Percentiles rank a stretch among this genome's conserved stretches.
These are phyloP conservation scores for Massariosphaeria phaeospora DNA, from an alignment of 495 filamentous ascomycete genomes.

Conservation along the genomic window DNA sequence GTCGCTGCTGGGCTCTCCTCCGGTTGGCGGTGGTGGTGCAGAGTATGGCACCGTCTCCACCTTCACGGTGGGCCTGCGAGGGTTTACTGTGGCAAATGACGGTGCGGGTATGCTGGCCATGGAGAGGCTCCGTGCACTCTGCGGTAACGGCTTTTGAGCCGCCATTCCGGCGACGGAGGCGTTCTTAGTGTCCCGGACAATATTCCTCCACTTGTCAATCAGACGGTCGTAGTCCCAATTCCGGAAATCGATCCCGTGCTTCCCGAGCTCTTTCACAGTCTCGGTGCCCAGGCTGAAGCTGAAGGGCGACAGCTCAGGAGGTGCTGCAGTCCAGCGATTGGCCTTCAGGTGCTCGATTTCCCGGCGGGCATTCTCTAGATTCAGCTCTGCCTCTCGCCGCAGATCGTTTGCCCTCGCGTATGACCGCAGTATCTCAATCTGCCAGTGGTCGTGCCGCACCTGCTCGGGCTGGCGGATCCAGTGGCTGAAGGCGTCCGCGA, in stretches of 20 bases:
- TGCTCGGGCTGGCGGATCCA: conserved; percentile 59
- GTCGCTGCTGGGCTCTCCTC: conserved; percentile 23
- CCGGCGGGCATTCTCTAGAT: conserved; percentile 59
- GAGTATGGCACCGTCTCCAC: conserved; percentile 10
- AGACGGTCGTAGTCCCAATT: conserved; percentile 56
- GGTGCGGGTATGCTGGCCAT: conserved; percentile 20
- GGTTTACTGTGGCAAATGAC: conserved; percentile 2
- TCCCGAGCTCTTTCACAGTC: conserved; percentile 27
- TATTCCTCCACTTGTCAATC: conserved; percentile 54
- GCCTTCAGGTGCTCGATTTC: conserved; percentile 67
- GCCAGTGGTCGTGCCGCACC: conserved; percentile 63
- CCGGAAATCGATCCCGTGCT: conserved; percentile 30
- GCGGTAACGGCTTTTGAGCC: conserved; percentile 32
- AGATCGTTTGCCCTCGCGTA: conserved; percentile 64
- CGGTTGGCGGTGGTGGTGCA: conserved; percentile 17
- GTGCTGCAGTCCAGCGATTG: conserved; percentile 58
- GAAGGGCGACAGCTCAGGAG: conserved; percentile 49
- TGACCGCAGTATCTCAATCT: conserved; percentile 68
- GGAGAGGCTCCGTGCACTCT: conserved; percentile 8
- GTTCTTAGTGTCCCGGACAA: conserved; percentile 41
- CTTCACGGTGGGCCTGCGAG: not conserved
- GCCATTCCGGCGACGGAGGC: conserved; percentile 26
- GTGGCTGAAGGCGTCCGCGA: conserved; percentile 63
- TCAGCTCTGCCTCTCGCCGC: conserved; percentile 55
- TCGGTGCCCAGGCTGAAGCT: conserved; percentile 55